These are phyloP conservation scores for Cyberlindnera japonica DNA, from an alignment of 805 yeast genomes.

Conservation along the genomic window DNA sequence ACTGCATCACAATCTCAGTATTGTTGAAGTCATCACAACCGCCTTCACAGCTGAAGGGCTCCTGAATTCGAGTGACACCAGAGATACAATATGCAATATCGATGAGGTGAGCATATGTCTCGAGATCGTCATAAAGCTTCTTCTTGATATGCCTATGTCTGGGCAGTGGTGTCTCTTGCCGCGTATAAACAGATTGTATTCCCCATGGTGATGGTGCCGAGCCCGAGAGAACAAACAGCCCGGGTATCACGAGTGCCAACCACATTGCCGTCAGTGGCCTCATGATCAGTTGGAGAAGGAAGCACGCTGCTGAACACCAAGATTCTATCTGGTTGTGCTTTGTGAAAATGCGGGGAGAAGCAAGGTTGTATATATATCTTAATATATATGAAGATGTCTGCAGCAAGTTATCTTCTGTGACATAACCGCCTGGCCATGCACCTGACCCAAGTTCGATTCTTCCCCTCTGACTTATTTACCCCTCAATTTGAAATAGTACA, in stretches of 20 bases:
- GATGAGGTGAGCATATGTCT: conserved; percentile 21
- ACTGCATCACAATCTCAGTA: conserved; percentile 24
- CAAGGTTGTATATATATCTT: no score
- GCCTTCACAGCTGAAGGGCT: conserved; percentile 27
- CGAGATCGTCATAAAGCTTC: conserved; percentile 14
- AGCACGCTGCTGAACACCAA: no score
- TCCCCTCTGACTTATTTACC: not conserved
- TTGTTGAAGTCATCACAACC: conserved; percentile 22
- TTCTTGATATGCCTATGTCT: conserved; percentile 9
- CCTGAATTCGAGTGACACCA: conserved; percentile 15
- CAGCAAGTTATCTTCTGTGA: no score
- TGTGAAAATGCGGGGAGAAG: no score
- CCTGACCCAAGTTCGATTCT: conserved; percentile 2
- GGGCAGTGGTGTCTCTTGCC: not conserved
- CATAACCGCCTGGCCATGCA: conserved; percentile 3
- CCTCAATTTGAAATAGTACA: no score
- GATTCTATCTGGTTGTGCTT: no score
- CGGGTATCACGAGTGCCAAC: no score
- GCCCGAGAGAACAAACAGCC: no score
- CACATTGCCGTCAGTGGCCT: no score
- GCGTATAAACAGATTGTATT: not conserved
- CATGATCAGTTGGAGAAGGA: no score
- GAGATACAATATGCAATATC: conserved; percentile 29
- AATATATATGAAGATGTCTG: no score
- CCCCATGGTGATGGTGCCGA: not conserved